Percentiles rank a stretch among this genome's conserved stretches.
Conservation (phyloP, 129 eudicot species). For the Sambucus nigra region DNA sequence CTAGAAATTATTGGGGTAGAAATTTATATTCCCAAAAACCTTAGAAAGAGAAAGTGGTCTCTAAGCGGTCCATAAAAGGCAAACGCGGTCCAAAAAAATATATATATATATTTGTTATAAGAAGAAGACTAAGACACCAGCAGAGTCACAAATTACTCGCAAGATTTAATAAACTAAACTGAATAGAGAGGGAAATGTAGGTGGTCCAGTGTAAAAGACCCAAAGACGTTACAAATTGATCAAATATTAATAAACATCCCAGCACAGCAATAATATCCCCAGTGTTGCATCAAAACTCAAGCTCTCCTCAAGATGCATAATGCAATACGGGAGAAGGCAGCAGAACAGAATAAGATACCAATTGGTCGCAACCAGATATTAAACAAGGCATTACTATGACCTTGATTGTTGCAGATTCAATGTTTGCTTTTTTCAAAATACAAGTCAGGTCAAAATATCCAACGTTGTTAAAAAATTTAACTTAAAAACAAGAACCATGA, state of each 20-base stretch:
- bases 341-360: neutral
- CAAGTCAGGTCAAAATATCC: neutral
- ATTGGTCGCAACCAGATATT: neutral
- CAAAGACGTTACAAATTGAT: too few relatives aligned
- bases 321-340: neutral
- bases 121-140: too few relatives aligned
- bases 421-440: neutral
- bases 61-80: too few relatives aligned
- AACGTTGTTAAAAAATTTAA: conserved; percentile 13
- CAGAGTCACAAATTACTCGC: too few relatives aligned
- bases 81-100: too few relatives aligned
- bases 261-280: neutral
- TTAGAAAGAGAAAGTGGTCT: too few relatives aligned
- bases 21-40: too few relatives aligned
- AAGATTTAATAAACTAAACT: too few relatives aligned
- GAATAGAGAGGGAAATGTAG: too few relatives aligned
- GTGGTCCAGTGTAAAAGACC: too few relatives aligned
- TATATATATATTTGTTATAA: too few relatives aligned
- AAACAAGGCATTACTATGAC: neutral
- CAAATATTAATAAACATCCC: neutral
- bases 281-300: neutral
- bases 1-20: too few relatives aligned
- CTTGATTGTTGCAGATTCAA: neutral
- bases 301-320: conserved; percentile 1
- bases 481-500: conserved; percentile 14